A percentile compares a stretch with the other conserved stretches of the same genome.
phyloP scores from a whole-genome alignment of 208 protist species.

The Trichomonas tenax region DNA sequence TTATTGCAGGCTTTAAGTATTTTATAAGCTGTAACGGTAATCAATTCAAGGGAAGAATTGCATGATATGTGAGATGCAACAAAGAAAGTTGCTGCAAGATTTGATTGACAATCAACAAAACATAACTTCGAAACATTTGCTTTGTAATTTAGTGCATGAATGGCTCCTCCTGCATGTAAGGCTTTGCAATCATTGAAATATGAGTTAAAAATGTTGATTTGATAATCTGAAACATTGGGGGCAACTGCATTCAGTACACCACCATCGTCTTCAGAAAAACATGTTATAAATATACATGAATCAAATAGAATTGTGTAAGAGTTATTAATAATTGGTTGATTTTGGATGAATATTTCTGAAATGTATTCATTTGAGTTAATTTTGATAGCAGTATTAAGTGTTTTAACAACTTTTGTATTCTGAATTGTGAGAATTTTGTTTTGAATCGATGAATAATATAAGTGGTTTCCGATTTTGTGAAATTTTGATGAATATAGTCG shows the following conservation, averaged over 20 bases:
- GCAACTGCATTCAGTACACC: neutral
- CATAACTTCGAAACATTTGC: neutral
- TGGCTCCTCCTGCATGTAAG: neutral
- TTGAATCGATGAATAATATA: neutral
- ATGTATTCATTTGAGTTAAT: neutral
- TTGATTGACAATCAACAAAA: neutral
- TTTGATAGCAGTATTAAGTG: neutral
- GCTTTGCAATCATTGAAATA: neutral
- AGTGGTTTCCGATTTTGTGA: neutral
- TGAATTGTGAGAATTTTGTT: neutral
- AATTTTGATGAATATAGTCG: neutral
- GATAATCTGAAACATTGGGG: neutral
- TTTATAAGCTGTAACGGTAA: neutral
- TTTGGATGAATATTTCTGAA: neutral
- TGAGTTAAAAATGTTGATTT: neutral
- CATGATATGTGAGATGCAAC: neutral
- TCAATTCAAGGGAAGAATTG: neutral
- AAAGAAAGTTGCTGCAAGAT: neutral
- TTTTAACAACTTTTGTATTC: neutral
- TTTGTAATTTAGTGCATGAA: neutral
- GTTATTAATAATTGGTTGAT: neutral
- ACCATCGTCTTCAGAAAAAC: neutral
- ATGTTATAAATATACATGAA: neutral
- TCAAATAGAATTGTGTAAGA: neutral
- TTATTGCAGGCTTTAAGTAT: neutral